Base-by-base conservation (phyloP, 371 early-diverging fungal genomes). In the Mucor piriformis region DNA sequence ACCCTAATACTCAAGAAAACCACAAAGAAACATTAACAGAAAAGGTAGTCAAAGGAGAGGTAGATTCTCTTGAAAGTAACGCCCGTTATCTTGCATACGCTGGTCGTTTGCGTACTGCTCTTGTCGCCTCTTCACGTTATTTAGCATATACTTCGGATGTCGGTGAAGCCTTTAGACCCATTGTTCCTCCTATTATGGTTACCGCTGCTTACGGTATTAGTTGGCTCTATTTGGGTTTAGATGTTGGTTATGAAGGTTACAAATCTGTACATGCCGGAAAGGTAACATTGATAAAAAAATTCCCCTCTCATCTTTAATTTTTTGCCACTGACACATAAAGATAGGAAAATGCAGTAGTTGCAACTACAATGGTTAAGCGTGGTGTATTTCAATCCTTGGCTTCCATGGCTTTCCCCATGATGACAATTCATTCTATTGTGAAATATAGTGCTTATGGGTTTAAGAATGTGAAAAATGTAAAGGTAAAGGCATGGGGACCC, bases 121-220 rank as follows among this genome's bases (percentile, higher is more conserved):
- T 85, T 21, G 58, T 69, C 6, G 87, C 86, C 18, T 84, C 84
- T 11, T 72, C 77, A 18, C 78, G 88, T 27, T 84, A 86, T 59
- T 73, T 89, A 44, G 90, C 88, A 15, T 90, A 87, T 65, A 84
- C 87, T 5, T 85, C 84, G 13, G 90, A 90, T 58, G 81, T 90
- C 21, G 92, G 92, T 34, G 92, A 92, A 62, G 90, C 90, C 3
- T 88, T 92, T 62, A 78, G 92, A 24, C 92, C 92, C 16, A 76
- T 90, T 35, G 84, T 87, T 13, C 63, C 75, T n/a, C 81, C 79
- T 3, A 7, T 54, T 13, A 35, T 89, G 16, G 91, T 90, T 51
- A 82, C 74, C 33, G 79, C 84, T 42, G 83, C 88, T 21, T 90
- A 88, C 59, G 87, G 82, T 24, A 64, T 88, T 49, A 81, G 84